Conservation (phyloP, 148 eudicot species). For the Rhododendron vialii region DNA sequence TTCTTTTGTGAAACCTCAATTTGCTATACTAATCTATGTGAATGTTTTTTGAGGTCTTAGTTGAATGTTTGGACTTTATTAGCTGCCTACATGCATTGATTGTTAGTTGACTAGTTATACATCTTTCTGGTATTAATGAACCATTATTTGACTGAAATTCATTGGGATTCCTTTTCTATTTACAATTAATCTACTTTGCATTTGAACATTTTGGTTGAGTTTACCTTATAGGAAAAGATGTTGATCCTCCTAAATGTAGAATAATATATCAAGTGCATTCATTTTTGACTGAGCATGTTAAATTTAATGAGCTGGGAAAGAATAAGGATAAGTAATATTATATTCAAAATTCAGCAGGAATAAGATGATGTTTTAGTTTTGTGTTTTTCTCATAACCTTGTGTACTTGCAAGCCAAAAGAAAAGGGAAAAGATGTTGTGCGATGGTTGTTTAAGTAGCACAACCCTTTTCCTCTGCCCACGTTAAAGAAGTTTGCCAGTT, state of each 20-base stretch:
- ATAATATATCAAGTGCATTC: background rate
- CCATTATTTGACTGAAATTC: background rate
- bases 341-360: background rate
- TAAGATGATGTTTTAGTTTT: background rate
- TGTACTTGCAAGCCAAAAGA: background rate
- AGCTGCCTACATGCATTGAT: background rate
- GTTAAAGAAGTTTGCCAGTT: background rate
- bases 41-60: background rate
- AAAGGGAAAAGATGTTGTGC: background rate
- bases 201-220: background rate
- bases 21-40: background rate
- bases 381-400: background rate
- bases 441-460: background rate
- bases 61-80: background rate
- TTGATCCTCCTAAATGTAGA: background rate
- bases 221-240: background rate
- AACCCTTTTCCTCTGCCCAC: background rate
- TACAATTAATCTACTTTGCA: background rate
- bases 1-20: background rate
- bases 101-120: background rate
- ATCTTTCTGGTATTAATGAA: background rate
- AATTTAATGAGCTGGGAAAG: background rate
- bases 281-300: background rate
- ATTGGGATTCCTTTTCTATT: background rate
- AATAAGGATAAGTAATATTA: background rate